Conservation (phyloP, 2,329 filamentous ascomycete genomes). For the Phaeoacremonium minimum region DNA sequence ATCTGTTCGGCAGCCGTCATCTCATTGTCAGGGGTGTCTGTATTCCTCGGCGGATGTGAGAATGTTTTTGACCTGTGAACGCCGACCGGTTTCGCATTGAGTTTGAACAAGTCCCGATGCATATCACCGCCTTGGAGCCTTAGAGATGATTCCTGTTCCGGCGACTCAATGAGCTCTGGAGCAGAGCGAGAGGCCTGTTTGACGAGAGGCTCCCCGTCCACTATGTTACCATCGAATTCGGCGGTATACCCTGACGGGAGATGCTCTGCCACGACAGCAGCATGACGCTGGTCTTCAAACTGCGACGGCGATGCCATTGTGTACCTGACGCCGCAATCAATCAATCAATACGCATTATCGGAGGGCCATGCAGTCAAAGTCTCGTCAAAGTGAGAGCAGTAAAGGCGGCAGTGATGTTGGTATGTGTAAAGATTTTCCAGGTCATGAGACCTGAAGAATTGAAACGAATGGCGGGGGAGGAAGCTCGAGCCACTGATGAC, state of each 20-base stretch:
- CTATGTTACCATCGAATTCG: constrained; percentile 15
- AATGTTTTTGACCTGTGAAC: constrained; percentile 20
- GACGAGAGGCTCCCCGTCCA: not conserved
- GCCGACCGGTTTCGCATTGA: constrained; percentile 46
- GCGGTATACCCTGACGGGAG: constrained; percentile 27
- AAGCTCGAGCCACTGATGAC: too few species aligned
- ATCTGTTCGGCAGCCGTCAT: constrained; percentile 27
- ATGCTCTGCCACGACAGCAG: constrained; percentile 22
- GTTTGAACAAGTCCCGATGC: constrained; percentile 72
- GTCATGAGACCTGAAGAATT: too few species aligned
- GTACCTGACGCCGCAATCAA: too few species aligned
- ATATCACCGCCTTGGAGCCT: constrained; percentile 73
- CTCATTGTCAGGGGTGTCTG: constrained; percentile 8
- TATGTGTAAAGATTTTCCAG: too few species aligned
- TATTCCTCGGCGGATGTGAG: constrained; percentile 7
- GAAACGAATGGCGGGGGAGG: too few species aligned
- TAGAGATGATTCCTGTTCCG: constrained; percentile 58
- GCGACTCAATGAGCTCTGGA: constrained; percentile 13
- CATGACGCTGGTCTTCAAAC: constrained; percentile 7
- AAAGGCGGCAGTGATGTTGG: too few species aligned
- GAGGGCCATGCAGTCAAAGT: too few species aligned
- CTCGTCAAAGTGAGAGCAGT: too few species aligned
- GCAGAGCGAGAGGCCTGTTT: not conserved
- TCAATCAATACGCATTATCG: too few species aligned
- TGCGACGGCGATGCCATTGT: too few species aligned